These are phyloP conservation scores for Mycocentrospora acerina DNA, from an alignment of 2,329 filamentous ascomycete genomes.

Conservation along the genomic window DNA sequence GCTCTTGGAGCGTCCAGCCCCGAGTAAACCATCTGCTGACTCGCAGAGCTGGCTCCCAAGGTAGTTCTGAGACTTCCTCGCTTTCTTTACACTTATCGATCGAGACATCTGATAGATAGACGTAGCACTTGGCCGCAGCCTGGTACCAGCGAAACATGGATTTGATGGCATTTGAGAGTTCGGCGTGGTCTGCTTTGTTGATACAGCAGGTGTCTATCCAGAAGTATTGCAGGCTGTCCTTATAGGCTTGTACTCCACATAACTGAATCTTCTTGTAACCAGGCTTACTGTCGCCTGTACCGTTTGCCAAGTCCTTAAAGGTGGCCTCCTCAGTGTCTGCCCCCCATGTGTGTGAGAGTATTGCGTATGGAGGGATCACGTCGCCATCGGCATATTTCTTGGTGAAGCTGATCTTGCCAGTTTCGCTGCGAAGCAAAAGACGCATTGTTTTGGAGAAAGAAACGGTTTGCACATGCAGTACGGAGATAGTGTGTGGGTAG, in stretches of 20 bases:
- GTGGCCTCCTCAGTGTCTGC: constrained; percentile 1
- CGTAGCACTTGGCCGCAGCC: constrained; percentile 20
- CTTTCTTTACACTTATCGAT: not conserved
- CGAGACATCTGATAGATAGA: constrained; percentile 17
- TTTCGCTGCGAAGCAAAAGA: not conserved
- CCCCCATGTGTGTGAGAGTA: constrained; percentile 6
- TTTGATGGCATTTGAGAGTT: constrained; percentile 27
- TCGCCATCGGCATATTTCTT: not conserved
- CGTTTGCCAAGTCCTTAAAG: not conserved
- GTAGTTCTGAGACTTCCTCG: not conserved
- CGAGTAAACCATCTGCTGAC: constrained; percentile 2
- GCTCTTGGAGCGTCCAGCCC: constrained; percentile 2
- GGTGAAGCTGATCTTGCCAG: not conserved
- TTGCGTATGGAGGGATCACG: constrained; percentile 1
- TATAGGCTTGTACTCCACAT: constrained; percentile 7
- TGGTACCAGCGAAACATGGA: constrained; percentile 31
- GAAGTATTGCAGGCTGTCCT: constrained; percentile 14
- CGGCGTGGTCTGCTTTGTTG: constrained; percentile 22
- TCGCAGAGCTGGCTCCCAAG: not conserved
- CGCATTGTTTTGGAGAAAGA: no score
- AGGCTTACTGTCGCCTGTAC: constrained; percentile 1
- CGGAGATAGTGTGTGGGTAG: no score
- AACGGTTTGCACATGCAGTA: no score
- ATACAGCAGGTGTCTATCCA: constrained; percentile 33
- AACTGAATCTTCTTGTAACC: constrained; percentile 3